Evolutionary conservation across 2,329 filamentous ascomycete genomes (phyloP).

Genomic region (Pezicula neosporulosa): DNA sequence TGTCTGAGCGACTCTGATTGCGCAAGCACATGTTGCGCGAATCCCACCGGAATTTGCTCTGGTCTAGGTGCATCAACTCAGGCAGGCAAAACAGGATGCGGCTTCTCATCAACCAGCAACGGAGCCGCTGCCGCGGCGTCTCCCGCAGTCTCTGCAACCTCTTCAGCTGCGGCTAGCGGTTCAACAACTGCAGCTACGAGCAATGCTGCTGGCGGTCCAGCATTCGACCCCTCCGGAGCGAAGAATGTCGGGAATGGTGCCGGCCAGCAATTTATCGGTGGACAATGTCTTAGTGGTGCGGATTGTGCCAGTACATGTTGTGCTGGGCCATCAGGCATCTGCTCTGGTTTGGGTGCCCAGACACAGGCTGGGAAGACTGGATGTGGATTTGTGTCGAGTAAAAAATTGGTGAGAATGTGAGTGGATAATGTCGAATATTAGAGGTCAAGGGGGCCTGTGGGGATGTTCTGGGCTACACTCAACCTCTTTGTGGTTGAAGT

Average conservation of each 20-base stretch:
- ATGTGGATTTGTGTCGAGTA: slow-evolving; percentile 27
- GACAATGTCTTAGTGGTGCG: slow-evolving; percentile 15
- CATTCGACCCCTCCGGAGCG: slow-evolving; percentile 2
- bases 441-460: too few species aligned
- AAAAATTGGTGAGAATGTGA: neutral
- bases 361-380: slow-evolving; percentile 31
- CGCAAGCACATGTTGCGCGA: slow-evolving; percentile 28
- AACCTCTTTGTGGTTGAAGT: too few species aligned
- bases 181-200: slow-evolving; percentile 1
- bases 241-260: slow-evolving; percentile 19
- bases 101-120: slow-evolving; percentile 15
- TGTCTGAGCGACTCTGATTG: slow-evolving; percentile 29
- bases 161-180: neutral
- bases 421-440: too few species aligned
- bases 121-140: slow-evolving; percentile 3
- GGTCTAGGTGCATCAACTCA: slow-evolving; percentile 24
- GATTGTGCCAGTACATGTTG: slow-evolving; percentile 18
- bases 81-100: slow-evolving; percentile 30
- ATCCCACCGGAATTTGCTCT: slow-evolving; percentile 28
- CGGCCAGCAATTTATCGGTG: slow-evolving; percentile 18
- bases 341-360: slow-evolving; percentile 30
- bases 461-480: too few species aligned
- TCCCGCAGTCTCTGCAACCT: neutral
- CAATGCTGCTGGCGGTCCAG: slow-evolving; percentile 7
- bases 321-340: slow-evolving; percentile 23